A percentile compares a stretch with the other conserved stretches of the same genome.
phyloP scores from a whole-genome alignment of 345 rosid genomes.

The Trapa bicornis region DNA sequence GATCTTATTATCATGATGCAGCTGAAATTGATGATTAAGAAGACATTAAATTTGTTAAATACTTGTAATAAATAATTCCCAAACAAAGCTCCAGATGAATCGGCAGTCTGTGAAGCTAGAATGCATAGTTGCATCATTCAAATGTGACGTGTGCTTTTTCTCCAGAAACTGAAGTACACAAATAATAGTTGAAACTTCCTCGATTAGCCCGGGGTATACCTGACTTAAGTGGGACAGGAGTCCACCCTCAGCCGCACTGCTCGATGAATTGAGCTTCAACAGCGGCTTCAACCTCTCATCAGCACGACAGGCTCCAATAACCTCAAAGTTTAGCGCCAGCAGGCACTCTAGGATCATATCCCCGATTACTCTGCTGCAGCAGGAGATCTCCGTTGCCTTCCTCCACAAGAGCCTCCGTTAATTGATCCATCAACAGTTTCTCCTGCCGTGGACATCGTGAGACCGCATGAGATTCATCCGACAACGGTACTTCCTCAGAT shows the following conservation, averaged over 20 bases:
- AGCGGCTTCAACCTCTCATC: slow-evolving; percentile 95
- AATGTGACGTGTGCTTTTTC: too few species aligned
- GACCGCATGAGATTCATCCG: slow-evolving; percentile 27
- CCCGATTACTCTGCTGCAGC: slow-evolving; percentile 47
- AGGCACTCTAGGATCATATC: slow-evolving; percentile 79
- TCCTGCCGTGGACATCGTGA: slow-evolving; percentile 2
- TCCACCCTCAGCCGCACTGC: slow-evolving; percentile 63
- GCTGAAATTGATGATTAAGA: too few species aligned
- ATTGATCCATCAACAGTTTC: slow-evolving; percentile 37
- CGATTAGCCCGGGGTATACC: slow-evolving; percentile 24
- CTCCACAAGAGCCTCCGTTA: slow-evolving; percentile 36
- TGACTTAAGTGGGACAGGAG: slow-evolving; percentile 71
- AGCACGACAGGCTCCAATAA: slow-evolving; percentile 82
- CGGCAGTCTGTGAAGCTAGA: not conserved
- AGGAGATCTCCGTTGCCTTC: slow-evolving; percentile 54
- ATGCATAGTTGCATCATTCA: not conserved
- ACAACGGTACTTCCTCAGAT: slow-evolving; percentile 18
- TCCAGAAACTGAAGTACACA: not conserved
- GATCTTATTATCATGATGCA: not conserved
- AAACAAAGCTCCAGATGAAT: not conserved
- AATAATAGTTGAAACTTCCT: not conserved
- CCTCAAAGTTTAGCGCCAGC: slow-evolving; percentile 83
- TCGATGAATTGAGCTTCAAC: slow-evolving; percentile 54
- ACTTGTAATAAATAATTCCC: not conserved
- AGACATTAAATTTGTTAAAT: not conserved